Conservation (phyloP, 306 rosid genomes). For the Lablab purpureus region DNA sequence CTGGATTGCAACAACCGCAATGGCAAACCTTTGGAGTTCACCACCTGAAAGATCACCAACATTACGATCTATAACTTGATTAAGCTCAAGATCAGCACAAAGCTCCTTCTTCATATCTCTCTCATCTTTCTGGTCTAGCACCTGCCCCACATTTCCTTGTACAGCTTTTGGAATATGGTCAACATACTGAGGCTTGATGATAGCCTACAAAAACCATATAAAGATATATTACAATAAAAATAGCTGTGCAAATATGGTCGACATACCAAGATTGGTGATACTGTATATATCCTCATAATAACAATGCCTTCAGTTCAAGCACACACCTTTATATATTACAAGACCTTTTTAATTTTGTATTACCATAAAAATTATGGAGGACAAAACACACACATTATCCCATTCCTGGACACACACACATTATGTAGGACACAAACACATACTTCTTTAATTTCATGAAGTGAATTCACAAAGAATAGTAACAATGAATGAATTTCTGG, state of each 20-base stretch:
- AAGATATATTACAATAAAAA: conserved; percentile 21
- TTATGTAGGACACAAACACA: background rate
- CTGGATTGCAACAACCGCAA: conserved; percentile 96
- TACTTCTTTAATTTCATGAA: background rate
- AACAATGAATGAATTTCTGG: background rate
- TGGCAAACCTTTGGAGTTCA: conserved; percentile 98
- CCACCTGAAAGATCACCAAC: conserved; percentile 98
- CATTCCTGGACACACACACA: background rate
- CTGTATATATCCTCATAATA: conserved; percentile 37
- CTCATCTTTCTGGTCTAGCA: conserved; percentile 88
- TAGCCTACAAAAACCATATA: conserved; percentile 55
- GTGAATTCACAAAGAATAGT: background rate
- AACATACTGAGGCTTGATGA: conserved; percentile 98
- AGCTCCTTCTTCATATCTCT: conserved; percentile 74
- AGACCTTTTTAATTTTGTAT: conserved; percentile 19
- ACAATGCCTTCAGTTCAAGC: conserved; percentile 16
- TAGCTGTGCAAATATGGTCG: conserved; percentile 63
- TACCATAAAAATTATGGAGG: background rate
- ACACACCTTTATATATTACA: background rate
- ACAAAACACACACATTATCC: background rate
- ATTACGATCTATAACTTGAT: conserved; percentile 94
- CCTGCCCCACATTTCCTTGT: conserved; percentile 97
- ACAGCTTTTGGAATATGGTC: conserved; percentile 98
- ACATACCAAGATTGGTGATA: conserved; percentile 89
- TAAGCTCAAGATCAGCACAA: conserved; percentile 85